phyloP scores from a whole-genome alignment of 2,329 filamentous ascomycete species.

The Decorospora gaudefroyi region DNA sequence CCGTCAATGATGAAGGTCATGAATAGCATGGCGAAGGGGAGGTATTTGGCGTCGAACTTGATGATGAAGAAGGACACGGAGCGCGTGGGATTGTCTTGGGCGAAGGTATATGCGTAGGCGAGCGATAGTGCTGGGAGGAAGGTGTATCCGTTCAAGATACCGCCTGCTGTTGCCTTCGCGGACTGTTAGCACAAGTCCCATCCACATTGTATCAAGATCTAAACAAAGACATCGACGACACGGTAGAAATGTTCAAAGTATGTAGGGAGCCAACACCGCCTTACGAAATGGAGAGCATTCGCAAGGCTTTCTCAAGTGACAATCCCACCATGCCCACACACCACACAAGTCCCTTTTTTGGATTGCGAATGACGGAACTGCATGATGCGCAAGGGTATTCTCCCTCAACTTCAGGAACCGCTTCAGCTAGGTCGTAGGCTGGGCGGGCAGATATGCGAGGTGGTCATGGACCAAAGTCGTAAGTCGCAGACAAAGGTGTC shows the following conservation, averaged over 20 bases:
- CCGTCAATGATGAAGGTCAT: slow-evolving; percentile 72
- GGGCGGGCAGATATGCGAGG: slow-evolving; percentile 65
- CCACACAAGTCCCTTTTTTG: slow-evolving; percentile 50
- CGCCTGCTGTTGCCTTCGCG: slow-evolving; percentile 58
- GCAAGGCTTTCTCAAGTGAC: slow-evolving; percentile 58
- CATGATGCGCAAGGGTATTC: slow-evolving; percentile 57
- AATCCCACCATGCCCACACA: slow-evolving; percentile 59
- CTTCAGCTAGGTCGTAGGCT: slow-evolving; percentile 55
- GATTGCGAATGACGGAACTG: slow-evolving; percentile 59
- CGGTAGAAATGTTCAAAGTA: slow-evolving; percentile 33
- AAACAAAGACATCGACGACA: slow-evolving; percentile 12
- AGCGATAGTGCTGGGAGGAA: slow-evolving; percentile 69
- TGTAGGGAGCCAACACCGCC: slow-evolving; percentile 71
- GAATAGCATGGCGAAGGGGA: slow-evolving; percentile 79
- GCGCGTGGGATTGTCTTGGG: slow-evolving; percentile 79
- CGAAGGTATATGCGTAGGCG: slow-evolving; percentile 80
- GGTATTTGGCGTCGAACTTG: slow-evolving; percentile 77
- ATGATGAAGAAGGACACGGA: slow-evolving; percentile 81
- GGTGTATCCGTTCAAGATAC: slow-evolving; percentile 57
- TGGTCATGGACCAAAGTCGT: slow-evolving; percentile 37
- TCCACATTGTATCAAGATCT: slow-evolving; percentile 9
- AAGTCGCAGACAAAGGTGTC: slow-evolving; percentile 26
- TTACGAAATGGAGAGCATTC: slow-evolving; percentile 59
- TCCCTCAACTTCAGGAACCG: slow-evolving; percentile 61
- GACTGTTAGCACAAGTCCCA: slow-evolving; percentile 36